Evolutionary conservation across 2,329 filamentous ascomycete species (phyloP).

Genomic region (Coniella vitis): DNA sequence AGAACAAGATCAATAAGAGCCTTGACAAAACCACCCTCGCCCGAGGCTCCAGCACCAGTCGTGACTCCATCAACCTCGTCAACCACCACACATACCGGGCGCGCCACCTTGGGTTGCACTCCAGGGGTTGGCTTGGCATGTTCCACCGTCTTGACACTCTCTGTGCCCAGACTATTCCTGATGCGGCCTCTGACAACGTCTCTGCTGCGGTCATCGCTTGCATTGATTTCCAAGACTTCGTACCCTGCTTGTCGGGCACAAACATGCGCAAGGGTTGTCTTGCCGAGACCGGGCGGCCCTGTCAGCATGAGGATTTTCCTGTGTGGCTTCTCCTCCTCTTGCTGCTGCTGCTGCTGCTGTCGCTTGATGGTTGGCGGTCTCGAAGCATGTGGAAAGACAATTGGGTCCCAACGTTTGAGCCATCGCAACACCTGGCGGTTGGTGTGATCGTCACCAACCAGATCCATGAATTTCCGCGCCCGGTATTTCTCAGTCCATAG

Average conservation of each 20-base stretch:
- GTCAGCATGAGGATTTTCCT: constrained; percentile 85
- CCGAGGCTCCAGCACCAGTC: constrained; percentile 64
- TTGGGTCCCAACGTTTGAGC: constrained; percentile 88
- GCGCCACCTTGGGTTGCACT: constrained; percentile 59
- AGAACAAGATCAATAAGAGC: constrained; percentile 86
- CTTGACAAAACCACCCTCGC: constrained; percentile 92
- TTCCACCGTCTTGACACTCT: constrained; percentile 76
- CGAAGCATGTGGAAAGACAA: constrained; percentile 77
- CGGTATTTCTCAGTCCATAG: constrained; percentile 98
- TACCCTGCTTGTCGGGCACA: constrained; percentile 94
- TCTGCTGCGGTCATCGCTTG: constrained; percentile 86
- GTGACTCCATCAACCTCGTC: constrained; percentile 97
- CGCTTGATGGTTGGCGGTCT: constrained; percentile 40
- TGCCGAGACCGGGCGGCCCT: constrained; percentile 87
- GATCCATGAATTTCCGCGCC: constrained; percentile 81
- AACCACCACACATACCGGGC: constrained; percentile 86
- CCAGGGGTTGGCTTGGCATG: constrained; percentile 40
- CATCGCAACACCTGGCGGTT: constrained; percentile 85
- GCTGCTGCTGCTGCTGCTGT: constrained; percentile 36
- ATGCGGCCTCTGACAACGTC: constrained; percentile 90
- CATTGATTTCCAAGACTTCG: constrained; percentile 94
- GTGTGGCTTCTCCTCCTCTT: constrained; percentile 67
- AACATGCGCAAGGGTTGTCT: constrained; percentile 93
- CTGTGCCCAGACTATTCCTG: constrained; percentile 83
- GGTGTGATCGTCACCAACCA: constrained; percentile 90